These are phyloP conservation scores for Leishmania turanica DNA, from an alignment of 208 protist species.

Conservation along the genomic window DNA sequence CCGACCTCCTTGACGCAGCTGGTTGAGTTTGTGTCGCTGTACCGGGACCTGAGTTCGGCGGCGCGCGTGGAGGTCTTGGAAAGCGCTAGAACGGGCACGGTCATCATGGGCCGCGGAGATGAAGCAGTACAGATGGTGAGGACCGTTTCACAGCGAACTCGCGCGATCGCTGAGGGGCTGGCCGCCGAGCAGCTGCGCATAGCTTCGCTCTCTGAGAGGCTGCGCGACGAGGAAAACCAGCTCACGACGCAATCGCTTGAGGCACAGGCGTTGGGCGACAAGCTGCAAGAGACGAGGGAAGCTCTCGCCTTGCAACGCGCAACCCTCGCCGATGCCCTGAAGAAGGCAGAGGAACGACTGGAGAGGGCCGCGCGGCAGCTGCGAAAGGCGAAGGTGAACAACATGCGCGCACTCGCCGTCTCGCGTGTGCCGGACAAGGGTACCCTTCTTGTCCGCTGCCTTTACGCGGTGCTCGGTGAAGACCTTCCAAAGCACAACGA, in stretches of 20 bases:
- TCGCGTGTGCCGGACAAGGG: slow-evolving; percentile 50
- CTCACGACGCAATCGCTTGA: slow-evolving; percentile 22
- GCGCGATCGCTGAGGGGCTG: slow-evolving; percentile 42
- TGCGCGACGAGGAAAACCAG: slow-evolving; percentile 26
- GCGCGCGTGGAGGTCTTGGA: slow-evolving; percentile 24
- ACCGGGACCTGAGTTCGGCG: slow-evolving; percentile 21
- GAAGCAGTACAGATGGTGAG: slow-evolving; percentile 52
- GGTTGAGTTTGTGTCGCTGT: slow-evolving; percentile 19
- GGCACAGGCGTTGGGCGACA: slow-evolving; percentile 11
- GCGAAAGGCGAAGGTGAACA: slow-evolving; percentile 34
- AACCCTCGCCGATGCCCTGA: slow-evolving; percentile 13
- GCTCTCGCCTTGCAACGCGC: slow-evolving; percentile 3
- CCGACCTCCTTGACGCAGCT: slow-evolving; percentile 39
- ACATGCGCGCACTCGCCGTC: slow-evolving; percentile 45
- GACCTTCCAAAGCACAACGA: slow-evolving; percentile 48
- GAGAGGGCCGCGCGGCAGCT: slow-evolving; percentile 34
- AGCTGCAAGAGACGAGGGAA: slow-evolving; percentile 17
- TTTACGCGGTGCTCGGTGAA: slow-evolving; percentile 66
- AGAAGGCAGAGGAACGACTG: slow-evolving; percentile 33
- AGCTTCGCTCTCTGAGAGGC: slow-evolving; percentile 25
- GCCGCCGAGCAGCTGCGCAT: slow-evolving; percentile 34
- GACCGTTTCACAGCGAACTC: slow-evolving; percentile 37
- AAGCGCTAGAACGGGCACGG: slow-evolving; percentile 25
- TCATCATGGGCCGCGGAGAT: slow-evolving; percentile 33
- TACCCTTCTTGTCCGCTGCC: slow-evolving; percentile 42